These are phyloP conservation scores for Oryza meridionalis DNA, from an alignment of 176 grass and related monocot species.

Conservation along the genomic window DNA sequence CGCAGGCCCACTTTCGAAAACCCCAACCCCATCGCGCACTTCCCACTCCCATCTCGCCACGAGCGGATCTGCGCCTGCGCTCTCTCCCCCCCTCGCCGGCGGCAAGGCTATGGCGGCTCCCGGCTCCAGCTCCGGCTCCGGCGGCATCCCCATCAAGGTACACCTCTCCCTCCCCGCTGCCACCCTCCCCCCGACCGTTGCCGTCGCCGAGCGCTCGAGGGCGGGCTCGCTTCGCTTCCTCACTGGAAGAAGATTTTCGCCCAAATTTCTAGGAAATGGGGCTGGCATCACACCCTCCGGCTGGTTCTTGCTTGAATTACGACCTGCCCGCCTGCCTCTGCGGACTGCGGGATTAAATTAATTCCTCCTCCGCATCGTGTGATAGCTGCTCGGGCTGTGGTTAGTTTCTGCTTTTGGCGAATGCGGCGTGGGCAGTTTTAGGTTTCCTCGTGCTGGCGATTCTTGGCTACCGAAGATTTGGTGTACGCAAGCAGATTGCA, in stretches of 20 bases:
- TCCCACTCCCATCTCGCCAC: neutral
- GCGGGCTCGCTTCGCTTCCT: neutral
- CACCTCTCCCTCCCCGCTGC: neutral
- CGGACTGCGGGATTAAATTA: neutral
- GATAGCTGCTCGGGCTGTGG: neutral
- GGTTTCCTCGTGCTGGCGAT: neutral
- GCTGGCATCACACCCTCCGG: neutral
- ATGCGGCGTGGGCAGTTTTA: neutral
- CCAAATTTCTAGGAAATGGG: neutral
- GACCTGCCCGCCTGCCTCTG: neutral
- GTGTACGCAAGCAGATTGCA: neutral
- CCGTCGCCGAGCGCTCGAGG: neutral
- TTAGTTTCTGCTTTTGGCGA: too few species aligned
- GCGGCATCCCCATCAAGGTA: slow-evolving; percentile 51
- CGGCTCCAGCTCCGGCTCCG: slow-evolving; percentile 40
- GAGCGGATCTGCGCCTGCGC: slow-evolving; percentile 36
- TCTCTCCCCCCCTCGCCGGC: neutral
- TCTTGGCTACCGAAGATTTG: neutral
- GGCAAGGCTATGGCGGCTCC: slow-evolving; percentile 46
- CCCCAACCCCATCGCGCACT: neutral
- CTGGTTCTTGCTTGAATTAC: neutral
- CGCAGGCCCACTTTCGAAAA: neutral
- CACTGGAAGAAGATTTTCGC: neutral
- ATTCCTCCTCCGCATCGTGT: neutral
- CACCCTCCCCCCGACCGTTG: neutral